Conservation (phyloP, 768 basidiomycete species). For the Boletus rubroflammeus region DNA sequence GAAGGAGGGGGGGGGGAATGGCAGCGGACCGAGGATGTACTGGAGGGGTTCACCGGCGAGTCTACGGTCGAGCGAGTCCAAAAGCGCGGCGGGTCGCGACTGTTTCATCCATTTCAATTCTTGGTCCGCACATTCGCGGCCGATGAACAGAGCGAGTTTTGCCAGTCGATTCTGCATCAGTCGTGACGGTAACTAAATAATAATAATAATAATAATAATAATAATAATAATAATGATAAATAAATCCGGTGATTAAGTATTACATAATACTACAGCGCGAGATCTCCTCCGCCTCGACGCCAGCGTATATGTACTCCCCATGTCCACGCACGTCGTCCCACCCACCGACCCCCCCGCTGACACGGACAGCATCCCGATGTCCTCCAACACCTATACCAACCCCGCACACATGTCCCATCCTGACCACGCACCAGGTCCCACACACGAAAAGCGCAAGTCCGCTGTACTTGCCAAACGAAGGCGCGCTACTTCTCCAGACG, state of each 20-base stretch:
- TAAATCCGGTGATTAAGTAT: conserved; percentile 5
- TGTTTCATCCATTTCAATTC: conserved; percentile 52
- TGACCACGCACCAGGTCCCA: conserved; percentile 27
- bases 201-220: too few relatives aligned
- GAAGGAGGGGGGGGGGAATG: neutral
- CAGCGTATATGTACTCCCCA: conserved; percentile 13
- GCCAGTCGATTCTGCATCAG: conserved; percentile 17
- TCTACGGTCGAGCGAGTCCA: conserved; percentile 55
- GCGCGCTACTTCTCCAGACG: conserved; percentile 59
- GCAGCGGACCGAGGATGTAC: conserved; percentile 75
- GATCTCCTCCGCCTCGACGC: conserved; percentile 12
- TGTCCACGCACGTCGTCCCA: conserved; percentile 4
- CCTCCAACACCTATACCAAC: conserved; percentile 37
- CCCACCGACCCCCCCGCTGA: neutral
- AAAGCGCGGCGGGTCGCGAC: conserved; percentile 6
- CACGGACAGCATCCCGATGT: neutral
- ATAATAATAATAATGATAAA: neutral
- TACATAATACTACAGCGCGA: conserved; percentile 16
- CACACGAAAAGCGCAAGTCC: conserved; percentile 39
- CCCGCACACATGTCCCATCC: conserved; percentile 38
- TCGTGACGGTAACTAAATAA: neutral
- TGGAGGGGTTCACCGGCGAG: conserved; percentile 76
- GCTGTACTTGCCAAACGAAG: conserved; percentile 48
- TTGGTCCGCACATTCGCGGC: conserved; percentile 32
- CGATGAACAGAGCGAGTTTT: conserved; percentile 34